Conservation (phyloP, 805 yeast species). For the Candida vaughaniae region DNA sequence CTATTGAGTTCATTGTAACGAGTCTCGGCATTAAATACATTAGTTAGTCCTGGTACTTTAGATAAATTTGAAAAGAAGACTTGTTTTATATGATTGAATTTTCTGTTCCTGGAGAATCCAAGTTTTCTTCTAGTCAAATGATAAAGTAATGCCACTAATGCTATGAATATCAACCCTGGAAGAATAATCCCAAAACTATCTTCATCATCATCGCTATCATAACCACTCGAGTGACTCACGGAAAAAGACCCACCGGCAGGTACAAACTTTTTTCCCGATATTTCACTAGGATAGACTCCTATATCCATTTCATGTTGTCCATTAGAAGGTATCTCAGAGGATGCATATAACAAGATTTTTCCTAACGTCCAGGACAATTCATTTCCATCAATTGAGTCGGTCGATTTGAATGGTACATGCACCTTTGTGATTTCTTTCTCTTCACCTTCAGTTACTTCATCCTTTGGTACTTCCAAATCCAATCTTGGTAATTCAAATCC, state of each 20-base stretch:
- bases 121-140: slow-evolving; percentile 7
- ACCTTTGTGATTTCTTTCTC: slow-evolving; percentile 27
- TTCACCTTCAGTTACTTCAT: slow-evolving; percentile 22
- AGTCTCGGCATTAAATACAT: slow-evolving; percentile 9
- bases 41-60: slow-evolving; percentile 22
- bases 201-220: slow-evolving; percentile 20
- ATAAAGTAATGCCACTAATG: slow-evolving; percentile 15
- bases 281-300: slow-evolving; percentile 44
- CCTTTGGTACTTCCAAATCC: slow-evolving; percentile 46
- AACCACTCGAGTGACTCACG: slow-evolving; percentile 3
- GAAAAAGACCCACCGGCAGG: slow-evolving; percentile 24
- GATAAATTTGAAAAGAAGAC: slow-evolving; percentile 11
- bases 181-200: slow-evolving; percentile 6
- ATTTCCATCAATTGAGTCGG: slow-evolving; percentile 73
- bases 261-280: slow-evolving; percentile 30
- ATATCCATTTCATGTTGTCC: slow-evolving; percentile 20
- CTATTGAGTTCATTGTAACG: slow-evolving; percentile 16
- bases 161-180: slow-evolving; percentile 13
- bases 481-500: slow-evolving; percentile 86
- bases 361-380: slow-evolving; percentile 97
- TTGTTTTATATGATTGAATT: slow-evolving; percentile 13
- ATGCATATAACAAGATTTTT: slow-evolving; percentile 76
- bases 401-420: slow-evolving; percentile 74
- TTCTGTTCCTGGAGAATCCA: slow-evolving; percentile 10
- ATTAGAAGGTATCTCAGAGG: slow-evolving; percentile 52